Conservation (phyloP, 192 early-diverging fungal species). For the Backusella macrospora region DNA sequence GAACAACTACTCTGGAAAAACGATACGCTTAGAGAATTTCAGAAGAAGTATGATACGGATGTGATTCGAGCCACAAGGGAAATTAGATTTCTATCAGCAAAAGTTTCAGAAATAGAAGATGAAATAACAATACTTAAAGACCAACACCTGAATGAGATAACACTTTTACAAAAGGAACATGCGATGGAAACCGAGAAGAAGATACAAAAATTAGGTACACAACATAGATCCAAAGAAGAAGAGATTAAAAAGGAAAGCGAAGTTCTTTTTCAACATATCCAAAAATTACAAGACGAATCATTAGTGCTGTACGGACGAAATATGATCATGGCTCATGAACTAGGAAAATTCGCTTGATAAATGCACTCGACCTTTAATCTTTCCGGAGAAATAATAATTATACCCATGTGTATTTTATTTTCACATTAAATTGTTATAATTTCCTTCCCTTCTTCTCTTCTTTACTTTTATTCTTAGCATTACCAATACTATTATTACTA, state of each 20-base stretch:
- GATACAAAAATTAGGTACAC: neutral
- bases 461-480: neutral
- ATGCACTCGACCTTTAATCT: neutral
- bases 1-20: conserved; percentile 2
- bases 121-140: conserved; percentile 5
- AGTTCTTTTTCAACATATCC: conserved; percentile 1
- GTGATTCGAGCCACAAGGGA: neutral
- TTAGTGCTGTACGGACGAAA: conserved; percentile 14
- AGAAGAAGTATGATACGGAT: neutral
- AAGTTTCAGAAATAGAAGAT: conserved; percentile 8
- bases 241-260: conserved; percentile 1
- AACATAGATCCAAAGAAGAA: neutral
- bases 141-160: neutral
- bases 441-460: neutral
- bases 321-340: conserved; percentile 7
- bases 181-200: neutral
- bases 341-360: conserved; percentile 15
- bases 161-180: neutral
- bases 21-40: neutral
- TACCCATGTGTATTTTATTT: neutral
- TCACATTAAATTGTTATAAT: neutral
- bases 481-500: neutral
- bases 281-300: conserved; percentile 9
- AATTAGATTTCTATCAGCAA: neutral
- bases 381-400: conserved; percentile 20